Conservation (phyloP, 1,139 yeast genomes). For the Zhuliangozyma blackwelliae region DNA sequence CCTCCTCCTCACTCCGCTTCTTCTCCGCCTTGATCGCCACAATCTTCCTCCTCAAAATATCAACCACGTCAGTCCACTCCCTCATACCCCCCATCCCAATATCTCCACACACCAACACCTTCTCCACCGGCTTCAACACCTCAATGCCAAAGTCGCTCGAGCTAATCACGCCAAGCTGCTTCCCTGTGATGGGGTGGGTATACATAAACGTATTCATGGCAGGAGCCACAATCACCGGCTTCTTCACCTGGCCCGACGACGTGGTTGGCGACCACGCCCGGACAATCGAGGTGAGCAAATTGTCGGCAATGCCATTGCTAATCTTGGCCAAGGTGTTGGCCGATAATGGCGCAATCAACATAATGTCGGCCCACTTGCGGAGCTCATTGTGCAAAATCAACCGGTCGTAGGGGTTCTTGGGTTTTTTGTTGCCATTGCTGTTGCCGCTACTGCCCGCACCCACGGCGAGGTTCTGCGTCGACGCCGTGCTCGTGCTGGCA, state of each 20-base stretch:
- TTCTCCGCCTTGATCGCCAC: slow-evolving; percentile 29
- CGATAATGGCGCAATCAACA: slow-evolving; percentile 86
- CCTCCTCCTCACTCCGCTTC: slow-evolving; percentile 24
- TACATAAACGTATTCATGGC: slow-evolving; percentile 98
- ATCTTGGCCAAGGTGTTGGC: slow-evolving; percentile 92
- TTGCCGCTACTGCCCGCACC: background rate
- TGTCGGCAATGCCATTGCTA: slow-evolving; percentile 88
- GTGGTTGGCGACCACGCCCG: slow-evolving; percentile 82
- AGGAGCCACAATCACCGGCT: slow-evolving; percentile 87
- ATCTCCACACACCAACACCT: slow-evolving; percentile 91
- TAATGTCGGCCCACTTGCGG: slow-evolving; percentile 92
- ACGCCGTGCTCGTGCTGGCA: slow-evolving; percentile 10
- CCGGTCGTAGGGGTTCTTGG: slow-evolving; percentile 38
- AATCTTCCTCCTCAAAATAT: slow-evolving; percentile 58
- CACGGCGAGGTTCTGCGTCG: background rate
- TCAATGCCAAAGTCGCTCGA: slow-evolving; percentile 55
- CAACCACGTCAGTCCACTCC: slow-evolving; percentile 93
- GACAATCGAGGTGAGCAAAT: slow-evolving; percentile 74
- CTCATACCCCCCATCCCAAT: slow-evolving; percentile 98
- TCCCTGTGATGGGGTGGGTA: slow-evolving; percentile 87
- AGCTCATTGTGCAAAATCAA: slow-evolving; percentile 78
- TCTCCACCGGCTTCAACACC: slow-evolving; percentile 86
- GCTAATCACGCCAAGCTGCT: slow-evolving; percentile 60
- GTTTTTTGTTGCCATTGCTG: slow-evolving; percentile 18
- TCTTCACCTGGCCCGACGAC: slow-evolving; percentile 27